These are phyloP conservation scores for Verbascum thapsus DNA, from an alignment of 257 asterid species.

Conservation along the genomic window DNA sequence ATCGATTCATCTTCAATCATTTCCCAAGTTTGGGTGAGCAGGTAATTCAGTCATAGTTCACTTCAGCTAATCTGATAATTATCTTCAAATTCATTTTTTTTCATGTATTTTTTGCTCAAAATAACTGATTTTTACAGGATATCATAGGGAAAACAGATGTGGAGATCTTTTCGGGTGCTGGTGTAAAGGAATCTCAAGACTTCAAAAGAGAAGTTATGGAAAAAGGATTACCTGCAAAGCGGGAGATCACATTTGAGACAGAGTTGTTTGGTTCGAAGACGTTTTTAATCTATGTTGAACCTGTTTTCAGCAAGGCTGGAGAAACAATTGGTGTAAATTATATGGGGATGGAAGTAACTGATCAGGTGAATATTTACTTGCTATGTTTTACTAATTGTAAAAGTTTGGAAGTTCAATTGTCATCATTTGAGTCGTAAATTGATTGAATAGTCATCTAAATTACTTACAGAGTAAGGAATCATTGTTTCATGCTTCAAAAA, in stretches of 20 bases:
- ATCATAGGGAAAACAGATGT: slow-evolving; percentile 91
- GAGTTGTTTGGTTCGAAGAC: slow-evolving; percentile 82
- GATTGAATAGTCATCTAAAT: no score
- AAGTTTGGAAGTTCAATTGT: no score
- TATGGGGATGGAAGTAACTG: slow-evolving; percentile 96
- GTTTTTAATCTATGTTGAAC: slow-evolving; percentile 78
- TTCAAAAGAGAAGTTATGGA: slow-evolving; percentile 85
- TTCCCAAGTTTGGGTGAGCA: slow-evolving; percentile 85
- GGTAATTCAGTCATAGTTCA: slow-evolving; percentile 40
- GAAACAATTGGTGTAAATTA: slow-evolving; percentile 86
- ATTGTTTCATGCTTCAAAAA: no score
- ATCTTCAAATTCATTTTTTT: no score
- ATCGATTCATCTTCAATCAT: slow-evolving; percentile 92
- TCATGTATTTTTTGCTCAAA: background rate
- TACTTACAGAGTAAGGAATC: no score
- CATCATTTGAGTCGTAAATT: no score
- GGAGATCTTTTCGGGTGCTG: slow-evolving; percentile 78
- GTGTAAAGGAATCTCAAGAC: slow-evolving; percentile 93
- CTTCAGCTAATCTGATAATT: no score
- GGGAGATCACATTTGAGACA: slow-evolving; percentile 89
- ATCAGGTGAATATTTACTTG: slow-evolving; percentile 52
- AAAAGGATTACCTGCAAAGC: slow-evolving; percentile 74
- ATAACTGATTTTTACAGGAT: slow-evolving; percentile 58
- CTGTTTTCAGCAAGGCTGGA: slow-evolving; percentile 88
- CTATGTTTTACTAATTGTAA: background rate